Conservation (phyloP, 2,329 filamentous ascomycete species). For the Hymenoscyphus infarciens region DNA sequence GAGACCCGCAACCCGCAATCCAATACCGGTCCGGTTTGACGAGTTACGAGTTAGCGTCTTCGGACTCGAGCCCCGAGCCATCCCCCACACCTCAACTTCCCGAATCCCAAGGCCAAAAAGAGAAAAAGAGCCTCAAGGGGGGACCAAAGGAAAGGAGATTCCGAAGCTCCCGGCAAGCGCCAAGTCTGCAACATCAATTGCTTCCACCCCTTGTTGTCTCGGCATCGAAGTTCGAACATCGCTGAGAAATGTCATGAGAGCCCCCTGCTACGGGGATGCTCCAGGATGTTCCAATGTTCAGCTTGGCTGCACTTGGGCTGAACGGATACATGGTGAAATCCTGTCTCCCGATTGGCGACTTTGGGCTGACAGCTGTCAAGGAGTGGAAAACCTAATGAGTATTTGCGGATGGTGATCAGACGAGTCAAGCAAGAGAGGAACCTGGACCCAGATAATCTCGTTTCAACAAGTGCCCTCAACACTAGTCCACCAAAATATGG, state of each 20-base stretch:
- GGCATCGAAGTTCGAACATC: neutral
- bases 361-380: slow-evolving; percentile 3
- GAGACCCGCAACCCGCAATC: neutral
- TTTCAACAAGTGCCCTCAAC: slow-evolving; percentile 23
- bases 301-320: neutral
- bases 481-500: slow-evolving; percentile 9
- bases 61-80: neutral
- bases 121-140: neutral
- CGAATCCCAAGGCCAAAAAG: neutral
- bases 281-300: neutral
- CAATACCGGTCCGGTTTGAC: neutral
- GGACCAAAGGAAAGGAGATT: neutral
- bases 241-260: too few relatives aligned
- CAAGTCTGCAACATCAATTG: slow-evolving; percentile 8
- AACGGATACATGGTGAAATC: neutral
- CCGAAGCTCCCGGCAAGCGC: neutral
- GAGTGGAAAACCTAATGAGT: slow-evolving; percentile 13
- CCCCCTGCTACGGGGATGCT: neutral
- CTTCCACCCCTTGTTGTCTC: neutral
- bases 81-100: neutral
- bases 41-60: neutral
- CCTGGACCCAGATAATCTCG: slow-evolving; percentile 16
- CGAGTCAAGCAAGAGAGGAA: slow-evolving; percentile 24
- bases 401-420: slow-evolving; percentile 30
- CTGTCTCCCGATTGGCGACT: neutral